Conservation (phyloP, 208 protist species). For the Leishmania turanica region DNA sequence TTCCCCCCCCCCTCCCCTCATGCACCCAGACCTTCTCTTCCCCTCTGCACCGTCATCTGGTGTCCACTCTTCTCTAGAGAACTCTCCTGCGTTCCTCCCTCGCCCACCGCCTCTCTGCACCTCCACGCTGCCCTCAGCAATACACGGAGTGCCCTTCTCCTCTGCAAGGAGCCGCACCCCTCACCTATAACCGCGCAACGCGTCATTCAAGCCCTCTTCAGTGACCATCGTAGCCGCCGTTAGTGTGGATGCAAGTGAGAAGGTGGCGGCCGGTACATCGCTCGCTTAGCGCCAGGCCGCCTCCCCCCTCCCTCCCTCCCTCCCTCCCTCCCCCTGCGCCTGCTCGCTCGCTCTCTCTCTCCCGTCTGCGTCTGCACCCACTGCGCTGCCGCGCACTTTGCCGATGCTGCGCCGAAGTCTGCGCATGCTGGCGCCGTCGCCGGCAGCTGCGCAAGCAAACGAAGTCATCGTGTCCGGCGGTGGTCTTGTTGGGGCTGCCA, state of each 20-base stretch:
- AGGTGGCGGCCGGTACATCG: not conserved
- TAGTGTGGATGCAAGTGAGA: not conserved
- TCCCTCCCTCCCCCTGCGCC: too few relatives aligned
- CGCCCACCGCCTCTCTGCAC: not conserved
- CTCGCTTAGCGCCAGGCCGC: not conserved
- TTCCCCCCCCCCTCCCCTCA: not conserved
- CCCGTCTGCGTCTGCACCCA: not conserved
- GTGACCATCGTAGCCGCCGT: not conserved
- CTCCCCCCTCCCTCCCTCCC: not conserved
- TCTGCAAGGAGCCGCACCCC: not conserved
- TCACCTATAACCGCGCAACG: not conserved
- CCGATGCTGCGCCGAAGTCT: constrained; percentile 23
- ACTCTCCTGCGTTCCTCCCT: not conserved
- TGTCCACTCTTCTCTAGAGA: not conserved
- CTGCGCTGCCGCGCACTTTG: not conserved
- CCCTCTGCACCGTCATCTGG: not conserved
- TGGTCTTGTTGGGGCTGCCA: constrained; percentile 73
- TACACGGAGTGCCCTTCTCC: not conserved
- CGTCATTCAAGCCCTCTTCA: not conserved
- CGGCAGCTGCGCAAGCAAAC: constrained; percentile 14
- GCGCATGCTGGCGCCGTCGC: not conserved
- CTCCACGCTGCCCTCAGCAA: not conserved
- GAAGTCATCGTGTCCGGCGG: constrained; percentile 83
- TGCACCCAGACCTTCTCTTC: not conserved
- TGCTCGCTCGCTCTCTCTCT: not conserved